Percentiles rank a stretch among this genome's conserved stretches.
These are phyloP conservation scores for Geosmithia flava DNA, from an alignment of 2,329 filamentous ascomycete species.

Conservation along the genomic window DNA sequence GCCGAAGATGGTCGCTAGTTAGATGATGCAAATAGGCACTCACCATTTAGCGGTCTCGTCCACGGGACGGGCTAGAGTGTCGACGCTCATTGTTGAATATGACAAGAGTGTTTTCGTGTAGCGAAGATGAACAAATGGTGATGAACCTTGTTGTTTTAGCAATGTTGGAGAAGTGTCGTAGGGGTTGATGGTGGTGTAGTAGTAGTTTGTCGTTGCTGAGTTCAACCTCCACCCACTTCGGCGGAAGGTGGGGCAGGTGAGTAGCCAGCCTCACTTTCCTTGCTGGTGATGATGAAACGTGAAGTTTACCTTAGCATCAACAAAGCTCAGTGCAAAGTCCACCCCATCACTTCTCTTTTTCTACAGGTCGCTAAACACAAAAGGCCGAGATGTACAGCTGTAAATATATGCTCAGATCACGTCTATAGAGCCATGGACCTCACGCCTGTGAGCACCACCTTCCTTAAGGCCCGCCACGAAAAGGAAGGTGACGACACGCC, in stretches of 20 bases:
- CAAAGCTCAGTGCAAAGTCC: background rate
- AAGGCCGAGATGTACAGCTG: background rate
- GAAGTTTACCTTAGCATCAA: background rate
- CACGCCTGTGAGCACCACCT: slow-evolving; percentile 39
- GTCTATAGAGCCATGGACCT: slow-evolving; percentile 34
- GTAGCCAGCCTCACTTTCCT: no score
- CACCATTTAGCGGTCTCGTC: slow-evolving; percentile 22
- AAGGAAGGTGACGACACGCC: slow-evolving; percentile 16
- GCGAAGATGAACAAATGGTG: background rate
- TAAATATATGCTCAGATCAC: background rate
- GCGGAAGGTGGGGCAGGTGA: slow-evolving; percentile 18
- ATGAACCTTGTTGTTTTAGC: background rate
- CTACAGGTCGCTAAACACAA: background rate
- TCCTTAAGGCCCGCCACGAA: slow-evolving; percentile 21
- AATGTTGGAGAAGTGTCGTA: background rate
- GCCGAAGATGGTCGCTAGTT: background rate
- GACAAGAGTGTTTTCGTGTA: background rate
- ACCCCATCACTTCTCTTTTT: background rate
- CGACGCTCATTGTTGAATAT: slow-evolving; percentile 11
- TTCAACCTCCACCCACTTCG: slow-evolving; percentile 14
- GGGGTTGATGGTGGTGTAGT: background rate
- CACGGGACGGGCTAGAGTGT: slow-evolving; percentile 6
- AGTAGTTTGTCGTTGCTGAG: background rate
- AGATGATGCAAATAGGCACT: slow-evolving; percentile 2
- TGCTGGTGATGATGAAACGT: background rate